Conservation (phyloP, 371 early-diverging fungal species). For the Syncephalis plumigaleata region DNA sequence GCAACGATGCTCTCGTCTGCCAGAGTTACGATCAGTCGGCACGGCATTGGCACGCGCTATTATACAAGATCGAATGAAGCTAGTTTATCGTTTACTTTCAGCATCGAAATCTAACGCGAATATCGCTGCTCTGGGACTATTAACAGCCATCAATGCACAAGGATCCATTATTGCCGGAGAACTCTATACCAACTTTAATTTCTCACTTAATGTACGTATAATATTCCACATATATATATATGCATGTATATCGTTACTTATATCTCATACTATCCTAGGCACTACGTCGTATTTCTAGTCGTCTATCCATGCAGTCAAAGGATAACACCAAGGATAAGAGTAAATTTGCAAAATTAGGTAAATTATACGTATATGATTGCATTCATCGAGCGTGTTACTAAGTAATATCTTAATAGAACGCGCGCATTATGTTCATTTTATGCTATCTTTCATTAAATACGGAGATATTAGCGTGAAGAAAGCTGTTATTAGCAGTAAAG, state of each 20-base stretch:
- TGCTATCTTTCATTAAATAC: constrained; percentile 53
- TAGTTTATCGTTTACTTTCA: too few relatives aligned
- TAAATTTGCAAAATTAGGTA: too few relatives aligned
- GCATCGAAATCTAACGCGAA: too few relatives aligned
- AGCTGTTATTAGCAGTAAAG: constrained; percentile 44
- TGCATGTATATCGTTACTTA: too few relatives aligned
- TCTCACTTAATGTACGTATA: constrained; percentile 10
- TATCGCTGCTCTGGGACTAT: constrained; percentile 18
- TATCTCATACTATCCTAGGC: constrained; percentile 9
- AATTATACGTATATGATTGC: too few relatives aligned
- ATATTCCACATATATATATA: neutral
- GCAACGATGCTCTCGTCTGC: too few relatives aligned
- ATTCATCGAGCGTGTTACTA: too few relatives aligned
- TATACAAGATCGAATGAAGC: too few relatives aligned
- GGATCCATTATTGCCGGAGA: constrained; percentile 12
- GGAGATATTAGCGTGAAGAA: constrained; percentile 50
- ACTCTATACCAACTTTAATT: constrained; percentile 16
- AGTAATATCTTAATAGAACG: constrained; percentile 10
- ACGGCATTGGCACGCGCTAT: too few relatives aligned
- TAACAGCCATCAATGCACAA: constrained; percentile 21
- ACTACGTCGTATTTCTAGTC: constrained; percentile 7
- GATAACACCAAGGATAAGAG: too few relatives aligned
- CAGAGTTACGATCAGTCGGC: too few relatives aligned
- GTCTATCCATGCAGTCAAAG: too few relatives aligned
- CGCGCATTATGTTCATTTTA: constrained; percentile 48